Evolutionary conservation across 768 basidiomycete species (phyloP).

Genomic region (Butyriboletus loyo): DNA sequence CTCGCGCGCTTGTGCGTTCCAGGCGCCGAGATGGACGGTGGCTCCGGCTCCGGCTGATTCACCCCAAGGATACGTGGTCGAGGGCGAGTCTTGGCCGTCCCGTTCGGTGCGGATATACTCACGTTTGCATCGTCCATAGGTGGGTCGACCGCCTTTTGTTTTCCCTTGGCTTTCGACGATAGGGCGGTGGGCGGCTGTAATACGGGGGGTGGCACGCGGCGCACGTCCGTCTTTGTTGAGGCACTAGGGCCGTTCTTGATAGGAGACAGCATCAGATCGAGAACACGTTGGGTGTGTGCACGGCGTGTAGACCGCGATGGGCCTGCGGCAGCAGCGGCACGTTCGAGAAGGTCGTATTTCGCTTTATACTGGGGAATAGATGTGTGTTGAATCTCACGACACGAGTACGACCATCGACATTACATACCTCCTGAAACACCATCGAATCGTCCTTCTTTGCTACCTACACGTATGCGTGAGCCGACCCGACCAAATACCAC

Average conservation of each 20-base stretch:
- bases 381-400: slow-evolving; percentile 1
- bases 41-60: slow-evolving; percentile 1
- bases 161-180: slow-evolving; percentile 32
- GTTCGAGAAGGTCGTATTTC: slow-evolving; percentile 58
- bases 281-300: slow-evolving; percentile 52
- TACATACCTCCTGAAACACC: slow-evolving; percentile 71
- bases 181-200: slow-evolving; percentile 1
- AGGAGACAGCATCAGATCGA: slow-evolving; percentile 36
- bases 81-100: slow-evolving; percentile 6
- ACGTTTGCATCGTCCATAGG: slow-evolving; percentile 5
- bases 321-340: slow-evolving; percentile 39
- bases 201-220: slow-evolving; percentile 4
- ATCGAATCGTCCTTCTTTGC: slow-evolving; percentile 70
- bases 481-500: not conserved
- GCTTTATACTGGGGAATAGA: slow-evolving; percentile 50
- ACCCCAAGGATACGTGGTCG: slow-evolving; percentile 3
- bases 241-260: slow-evolving; percentile 7
- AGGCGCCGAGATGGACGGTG: slow-evolving; percentile 6
- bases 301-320: slow-evolving; percentile 61
- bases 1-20: slow-evolving; percentile 28
- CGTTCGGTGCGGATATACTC: slow-evolving; percentile 14
- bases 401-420: not conserved
- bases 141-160: slow-evolving; percentile 28
- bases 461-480: slow-evolving; percentile 37
- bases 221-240: slow-evolving; percentile 11